Conservation (phyloP, 2,329 filamentous ascomycete species). For the Colletotrichum sp. region DNA sequence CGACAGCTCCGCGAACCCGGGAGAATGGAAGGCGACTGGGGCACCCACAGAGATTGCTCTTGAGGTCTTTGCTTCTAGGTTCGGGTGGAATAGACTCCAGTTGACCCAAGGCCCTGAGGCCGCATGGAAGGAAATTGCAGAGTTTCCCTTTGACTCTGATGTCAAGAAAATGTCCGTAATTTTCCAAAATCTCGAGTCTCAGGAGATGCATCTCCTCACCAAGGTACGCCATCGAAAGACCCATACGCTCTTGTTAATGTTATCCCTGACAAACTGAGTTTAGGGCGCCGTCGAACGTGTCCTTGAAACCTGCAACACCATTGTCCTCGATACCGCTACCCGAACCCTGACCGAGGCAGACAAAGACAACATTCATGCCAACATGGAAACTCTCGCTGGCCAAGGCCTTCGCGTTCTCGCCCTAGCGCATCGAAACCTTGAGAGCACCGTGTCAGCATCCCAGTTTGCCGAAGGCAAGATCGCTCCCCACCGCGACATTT, state of each 20-base stretch:
- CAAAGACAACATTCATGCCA: conserved; percentile 62
- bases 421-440: conserved; percentile 59
- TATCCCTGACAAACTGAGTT: not conserved
- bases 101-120: conserved; percentile 52
- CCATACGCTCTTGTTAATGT: conserved; percentile 65
- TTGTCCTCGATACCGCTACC: conserved; percentile 50
- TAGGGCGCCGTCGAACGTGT: conserved; percentile 72
- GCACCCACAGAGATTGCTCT: conserved; percentile 78
- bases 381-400: conserved; percentile 71
- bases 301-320: conserved; percentile 63
- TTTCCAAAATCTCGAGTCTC: conserved; percentile 49
- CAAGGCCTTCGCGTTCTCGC: conserved; percentile 74
- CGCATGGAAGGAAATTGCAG: conserved; percentile 64
- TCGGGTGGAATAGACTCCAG: conserved; percentile 63
- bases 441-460: conserved; percentile 38
- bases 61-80: conserved; percentile 74
- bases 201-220: conserved; percentile 57
- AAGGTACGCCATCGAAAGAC: conserved; percentile 38
- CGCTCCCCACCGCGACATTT: conserved; percentile 50
- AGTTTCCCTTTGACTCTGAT: conserved; percentile 77
- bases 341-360: conserved; percentile 57
- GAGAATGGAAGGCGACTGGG: conserved; percentile 66
- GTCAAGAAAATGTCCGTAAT: conserved; percentile 81
- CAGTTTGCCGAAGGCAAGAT: conserved; percentile 41
- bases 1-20: conserved; percentile 28